Evolutionary conservation across 257 asterid species (phyloP), one percentile per base, ranked within the genome.

Genomic region (Solanum virginianum): DNA sequence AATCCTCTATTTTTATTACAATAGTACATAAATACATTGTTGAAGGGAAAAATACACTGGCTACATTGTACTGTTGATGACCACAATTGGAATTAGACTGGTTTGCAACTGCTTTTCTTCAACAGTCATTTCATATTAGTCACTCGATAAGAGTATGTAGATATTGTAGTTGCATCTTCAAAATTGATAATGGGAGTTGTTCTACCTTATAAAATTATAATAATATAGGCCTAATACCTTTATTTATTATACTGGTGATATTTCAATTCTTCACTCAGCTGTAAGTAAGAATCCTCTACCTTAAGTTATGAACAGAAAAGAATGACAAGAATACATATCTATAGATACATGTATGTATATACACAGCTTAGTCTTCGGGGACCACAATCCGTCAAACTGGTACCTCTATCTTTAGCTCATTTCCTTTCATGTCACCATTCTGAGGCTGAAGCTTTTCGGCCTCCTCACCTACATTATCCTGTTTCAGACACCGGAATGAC

Each of bases 291-390:
- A 5, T 60, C 29, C 22, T 36, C 63, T 45, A 83, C 86, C 74
- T 80, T 54, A 20, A 69, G 57, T 68, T 83, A 83, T 83, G 66
- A 83, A 83, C 86, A 83, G 16, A 69, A 83, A 83, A 69, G 86
- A 83, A 83, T 69, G 47, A 54, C 69, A 69, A 83, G 81, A 36
- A 83, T 69, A 69, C 82, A 83, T 14, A 83, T 69, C 81, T 54
- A 69, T 51, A 54, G 80, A 68, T 90, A 75, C 83, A 89, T 86
- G 83, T 92, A 90, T 93, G 74, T 93, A 91, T 93, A 90, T 43
- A 83, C 70, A 80, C 84, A 66, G 22, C 41, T 47, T 45, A 57
- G 66, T 84, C 83, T 84, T 45, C 29, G 49, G 32, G 20, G 36
- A 14, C 4, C 75, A 36, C 5, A 24, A 80, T 55, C 60, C 36